These are phyloP conservation scores for fission yeast (Schizosaccharomyces pombe) DNA, from an alignment of 805 yeast species.

Conservation along the genomic window DNA sequence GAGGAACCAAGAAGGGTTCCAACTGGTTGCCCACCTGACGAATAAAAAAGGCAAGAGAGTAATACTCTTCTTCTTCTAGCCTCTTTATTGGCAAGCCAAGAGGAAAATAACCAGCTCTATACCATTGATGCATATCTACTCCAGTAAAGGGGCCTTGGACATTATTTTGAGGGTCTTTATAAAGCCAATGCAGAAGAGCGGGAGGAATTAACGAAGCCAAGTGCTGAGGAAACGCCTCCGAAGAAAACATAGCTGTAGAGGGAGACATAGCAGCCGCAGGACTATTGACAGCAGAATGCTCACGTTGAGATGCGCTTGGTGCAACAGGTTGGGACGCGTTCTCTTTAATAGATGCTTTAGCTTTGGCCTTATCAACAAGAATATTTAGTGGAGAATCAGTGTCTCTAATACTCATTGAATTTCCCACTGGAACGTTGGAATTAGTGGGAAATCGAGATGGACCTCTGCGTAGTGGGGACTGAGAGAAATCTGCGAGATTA, in stretches of 20 bases:
- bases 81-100: constrained; percentile 35
- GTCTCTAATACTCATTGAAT: background rate
- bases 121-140: constrained; percentile 58
- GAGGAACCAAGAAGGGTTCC: constrained; percentile 41
- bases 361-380: background rate
- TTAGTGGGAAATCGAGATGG: background rate
- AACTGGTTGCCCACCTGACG: constrained; percentile 23
- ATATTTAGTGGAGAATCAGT: background rate
- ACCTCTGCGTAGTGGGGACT: background rate
- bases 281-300: background rate
- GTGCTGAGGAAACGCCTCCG: constrained; percentile 7
- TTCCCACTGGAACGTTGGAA: background rate
- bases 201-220: constrained; percentile 18
- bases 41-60: constrained; percentile 31
- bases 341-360: background rate
- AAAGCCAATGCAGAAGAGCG: constrained; percentile 32
- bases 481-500: too few relatives aligned
- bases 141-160: constrained; percentile 72
- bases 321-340: background rate
- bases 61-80: constrained; percentile 27
- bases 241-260: too few relatives aligned
- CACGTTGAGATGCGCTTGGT: background rate
- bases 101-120: constrained; percentile 31
- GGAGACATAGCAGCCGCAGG: too few relatives aligned
- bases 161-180: constrained; percentile 43